Conservation (phyloP, 2,329 filamentous ascomycete genomes). For the Stemphylium lycopersici region DNA sequence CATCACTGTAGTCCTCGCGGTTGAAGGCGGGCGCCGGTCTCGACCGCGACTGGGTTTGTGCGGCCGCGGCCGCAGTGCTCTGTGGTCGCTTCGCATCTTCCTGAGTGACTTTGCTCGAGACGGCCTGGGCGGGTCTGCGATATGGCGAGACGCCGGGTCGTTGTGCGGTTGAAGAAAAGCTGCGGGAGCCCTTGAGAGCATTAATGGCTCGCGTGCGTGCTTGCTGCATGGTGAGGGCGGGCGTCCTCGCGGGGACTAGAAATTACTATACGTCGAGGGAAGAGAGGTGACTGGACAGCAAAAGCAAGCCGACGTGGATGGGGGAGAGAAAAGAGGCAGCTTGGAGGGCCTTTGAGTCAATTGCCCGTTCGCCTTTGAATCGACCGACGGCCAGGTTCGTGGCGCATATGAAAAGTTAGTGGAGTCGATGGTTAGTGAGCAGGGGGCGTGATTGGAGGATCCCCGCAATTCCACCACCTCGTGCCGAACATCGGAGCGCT, state of each 20-base stretch:
- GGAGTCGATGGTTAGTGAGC: slow-evolving; percentile 12
- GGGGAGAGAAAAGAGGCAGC: background rate
- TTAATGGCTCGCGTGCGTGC: slow-evolving; percentile 45
- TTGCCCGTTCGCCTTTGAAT: slow-evolving; percentile 12
- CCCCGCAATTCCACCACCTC: slow-evolving; percentile 10
- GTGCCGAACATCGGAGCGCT: slow-evolving; percentile 20
- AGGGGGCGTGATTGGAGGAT: slow-evolving; percentile 16
- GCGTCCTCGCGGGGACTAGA: slow-evolving; percentile 21
- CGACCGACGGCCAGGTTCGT: slow-evolving; percentile 13
- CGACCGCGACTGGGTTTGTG: slow-evolving; percentile 32
- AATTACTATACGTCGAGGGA: slow-evolving; percentile 12
- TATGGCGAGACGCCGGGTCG: slow-evolving; percentile 54
- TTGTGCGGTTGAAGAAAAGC: slow-evolving; percentile 52
- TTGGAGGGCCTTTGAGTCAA: slow-evolving; percentile 26
- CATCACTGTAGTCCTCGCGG: slow-evolving; percentile 51
- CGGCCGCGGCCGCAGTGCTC: slow-evolving; percentile 50
- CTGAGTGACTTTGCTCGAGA: slow-evolving; percentile 38
- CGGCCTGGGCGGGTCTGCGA: slow-evolving; percentile 44
- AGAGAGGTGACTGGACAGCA: slow-evolving; percentile 7
- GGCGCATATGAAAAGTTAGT: slow-evolving; percentile 19
- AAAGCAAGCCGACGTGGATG: slow-evolving; percentile 14
- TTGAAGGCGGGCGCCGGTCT: slow-evolving; percentile 59
- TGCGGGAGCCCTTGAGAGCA: slow-evolving; percentile 48
- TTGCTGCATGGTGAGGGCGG: slow-evolving; percentile 41
- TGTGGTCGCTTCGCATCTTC: slow-evolving; percentile 51